Conservation (phyloP, 2,329 filamentous ascomycete genomes). For the Penicillium glabrum region DNA sequence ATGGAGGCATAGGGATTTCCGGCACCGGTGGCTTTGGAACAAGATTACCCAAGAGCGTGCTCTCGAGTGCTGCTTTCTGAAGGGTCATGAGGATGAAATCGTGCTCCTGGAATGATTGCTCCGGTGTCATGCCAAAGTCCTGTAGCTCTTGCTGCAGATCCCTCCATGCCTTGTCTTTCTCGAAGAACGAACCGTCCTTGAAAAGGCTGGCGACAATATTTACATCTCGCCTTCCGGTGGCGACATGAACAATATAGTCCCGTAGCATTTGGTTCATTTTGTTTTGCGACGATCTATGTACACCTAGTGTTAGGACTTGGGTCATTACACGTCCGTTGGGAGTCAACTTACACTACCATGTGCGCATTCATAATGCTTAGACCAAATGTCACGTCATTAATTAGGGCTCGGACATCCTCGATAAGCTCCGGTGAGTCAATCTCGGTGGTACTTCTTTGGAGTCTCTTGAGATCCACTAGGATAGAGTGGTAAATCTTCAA, state of each 20-base stretch:
- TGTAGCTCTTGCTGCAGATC: constrained; percentile 10
- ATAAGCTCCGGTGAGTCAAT: constrained; percentile 1
- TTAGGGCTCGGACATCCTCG: constrained; percentile 12
- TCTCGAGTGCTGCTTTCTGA: constrained; percentile 1
- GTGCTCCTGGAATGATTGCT: constrained; percentile 9
- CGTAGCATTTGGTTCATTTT: constrained; percentile 7
- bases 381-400: constrained; percentile 15
- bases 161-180: constrained; percentile 9
- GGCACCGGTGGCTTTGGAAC: background rate
- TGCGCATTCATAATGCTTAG: constrained; percentile 15
- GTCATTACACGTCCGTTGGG: too few relatives aligned
- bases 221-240: background rate
- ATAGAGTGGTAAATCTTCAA: constrained; percentile 9
- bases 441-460: constrained; percentile 2
- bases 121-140: constrained; percentile 7
- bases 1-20: background rate
- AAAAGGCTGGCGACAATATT: constrained; percentile 4
- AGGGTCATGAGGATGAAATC: constrained; percentile 15
- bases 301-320: background rate
- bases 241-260: constrained; percentile 9
- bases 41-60: constrained; percentile 5
- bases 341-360: constrained; percentile 17
- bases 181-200: background rate
- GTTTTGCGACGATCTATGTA: constrained; percentile 13
- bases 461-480: constrained; percentile 12